These are phyloP conservation scores for Uromyces viciae-fabae DNA, from an alignment of 1,284 basidiomycete species.

Conservation along the genomic window DNA sequence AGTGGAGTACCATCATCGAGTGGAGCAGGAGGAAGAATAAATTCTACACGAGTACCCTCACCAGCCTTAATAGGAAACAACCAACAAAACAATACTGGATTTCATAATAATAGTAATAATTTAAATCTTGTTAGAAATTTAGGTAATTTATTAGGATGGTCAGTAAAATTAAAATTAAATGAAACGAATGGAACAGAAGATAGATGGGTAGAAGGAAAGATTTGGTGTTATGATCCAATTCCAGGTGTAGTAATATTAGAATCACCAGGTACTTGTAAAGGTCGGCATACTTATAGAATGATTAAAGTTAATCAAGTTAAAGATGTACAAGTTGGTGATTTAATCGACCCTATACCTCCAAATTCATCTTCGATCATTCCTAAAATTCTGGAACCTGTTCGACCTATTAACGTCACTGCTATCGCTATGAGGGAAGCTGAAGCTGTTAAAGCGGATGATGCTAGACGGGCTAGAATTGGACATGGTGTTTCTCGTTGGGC, in stretches of 20 bases:
- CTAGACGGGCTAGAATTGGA: slow-evolving; percentile 37
- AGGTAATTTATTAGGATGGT: slow-evolving; percentile 25
- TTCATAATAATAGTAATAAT: not conserved
- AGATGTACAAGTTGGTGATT: slow-evolving; percentile 30
- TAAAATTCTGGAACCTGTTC: slow-evolving; percentile 40
- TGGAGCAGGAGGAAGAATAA: slow-evolving; percentile 29
- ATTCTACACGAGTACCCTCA: slow-evolving; percentile 32
- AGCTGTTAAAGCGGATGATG: slow-evolving; percentile 33
- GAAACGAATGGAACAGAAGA: not conserved
- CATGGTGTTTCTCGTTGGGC: slow-evolving; percentile 43
- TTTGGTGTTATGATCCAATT: slow-evolving; percentile 44
- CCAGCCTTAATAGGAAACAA: not conserved
- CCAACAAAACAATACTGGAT: not conserved
- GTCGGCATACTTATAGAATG: slow-evolving; percentile 26
- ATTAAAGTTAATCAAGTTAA: slow-evolving; percentile 43
- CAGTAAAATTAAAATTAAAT: slow-evolving; percentile 39
- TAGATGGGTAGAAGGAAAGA: slow-evolving; percentile 29
- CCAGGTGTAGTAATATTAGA: slow-evolving; percentile 31
- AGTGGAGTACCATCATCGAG: slow-evolving; percentile 34
- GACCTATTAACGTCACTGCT: slow-evolving; percentile 30
- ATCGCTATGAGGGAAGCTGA: slow-evolving; percentile 6
- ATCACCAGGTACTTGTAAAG: slow-evolving; percentile 6
- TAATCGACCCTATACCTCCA: not conserved
- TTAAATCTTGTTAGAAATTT: slow-evolving; percentile 13
- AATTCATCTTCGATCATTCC: slow-evolving; percentile 2